Percentiles rank a stretch among this genome's conserved stretches.
Conservation (phyloP, 2,329 filamentous ascomycete genomes). For the Sclerotinia minor region DNA sequence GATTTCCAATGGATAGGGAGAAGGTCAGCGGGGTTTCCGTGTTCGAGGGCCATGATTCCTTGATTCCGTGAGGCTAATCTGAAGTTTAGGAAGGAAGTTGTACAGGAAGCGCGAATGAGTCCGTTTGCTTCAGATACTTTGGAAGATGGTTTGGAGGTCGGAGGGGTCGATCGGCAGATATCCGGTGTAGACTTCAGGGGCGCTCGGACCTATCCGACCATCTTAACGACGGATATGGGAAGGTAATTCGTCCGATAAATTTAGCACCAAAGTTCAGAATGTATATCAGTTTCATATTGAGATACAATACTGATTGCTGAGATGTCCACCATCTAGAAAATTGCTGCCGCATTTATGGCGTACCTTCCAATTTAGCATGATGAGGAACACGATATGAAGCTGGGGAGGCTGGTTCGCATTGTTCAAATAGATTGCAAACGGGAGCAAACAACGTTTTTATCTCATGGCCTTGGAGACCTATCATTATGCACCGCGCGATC, state of each 20-base stretch:
- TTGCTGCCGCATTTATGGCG: slow-evolving; percentile 1
- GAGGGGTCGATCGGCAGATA: slow-evolving; percentile 7
- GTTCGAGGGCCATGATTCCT: slow-evolving; percentile 39
- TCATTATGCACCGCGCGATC: background rate
- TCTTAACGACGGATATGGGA: background rate
- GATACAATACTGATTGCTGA: background rate
- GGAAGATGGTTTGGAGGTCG: background rate
- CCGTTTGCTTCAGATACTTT: background rate
- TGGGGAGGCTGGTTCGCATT: background rate
- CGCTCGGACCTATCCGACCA: background rate
- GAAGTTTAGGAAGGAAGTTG: background rate
- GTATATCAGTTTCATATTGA: background rate
- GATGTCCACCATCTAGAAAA: background rate
- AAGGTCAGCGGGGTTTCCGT: slow-evolving; percentile 67
- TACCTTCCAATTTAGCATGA: slow-evolving; percentile 13
- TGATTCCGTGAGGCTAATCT: background rate
- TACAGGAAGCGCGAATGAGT: background rate
- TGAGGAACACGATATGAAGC: slow-evolving; percentile 4
- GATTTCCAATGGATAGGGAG: slow-evolving; percentile 84
- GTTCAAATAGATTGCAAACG: background rate
- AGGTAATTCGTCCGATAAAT: background rate
- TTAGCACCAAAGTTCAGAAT: no score
- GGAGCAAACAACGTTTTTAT: slow-evolving; percentile 20
- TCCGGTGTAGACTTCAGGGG: background rate
- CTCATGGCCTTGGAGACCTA: slow-evolving; percentile 9